Conservation (phyloP, 2,329 filamentous ascomycete genomes). For the Nannizzia gypsea region DNA sequence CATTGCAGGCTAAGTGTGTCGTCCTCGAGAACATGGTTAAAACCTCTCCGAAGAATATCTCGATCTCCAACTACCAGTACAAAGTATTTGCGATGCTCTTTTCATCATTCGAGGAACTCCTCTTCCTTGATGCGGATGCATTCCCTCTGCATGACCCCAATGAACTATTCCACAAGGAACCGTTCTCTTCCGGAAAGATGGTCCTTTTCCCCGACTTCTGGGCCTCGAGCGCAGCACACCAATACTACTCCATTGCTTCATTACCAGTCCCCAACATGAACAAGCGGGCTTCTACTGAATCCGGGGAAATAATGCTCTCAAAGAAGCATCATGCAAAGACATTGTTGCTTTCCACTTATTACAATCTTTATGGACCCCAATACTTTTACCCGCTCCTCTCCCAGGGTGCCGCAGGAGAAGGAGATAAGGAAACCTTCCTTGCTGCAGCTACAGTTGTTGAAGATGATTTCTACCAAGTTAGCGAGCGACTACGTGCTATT, state of each 20-base stretch:
- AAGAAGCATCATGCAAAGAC: conserved; percentile 33
- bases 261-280: conserved; percentile 18
- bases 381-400: conserved; percentile 37
- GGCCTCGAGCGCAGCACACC: conserved; percentile 28
- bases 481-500: conserved; percentile 25
- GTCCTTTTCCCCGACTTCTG: conserved; percentile 41
- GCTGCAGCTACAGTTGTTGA: conserved; percentile 33
- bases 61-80: conserved; percentile 36
- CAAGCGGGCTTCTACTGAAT: conserved; percentile 28
- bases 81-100: conserved; percentile 41
- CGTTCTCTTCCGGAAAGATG: conserved; percentile 32
- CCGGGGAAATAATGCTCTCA: conserved; percentile 36
- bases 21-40: conserved; percentile 34
- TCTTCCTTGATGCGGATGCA: conserved; percentile 40
- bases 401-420: conserved; percentile 38
- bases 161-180: conserved; percentile 30
- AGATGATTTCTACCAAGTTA: conserved; percentile 34
- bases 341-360: conserved; percentile 39
- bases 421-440: conserved; percentile 42
- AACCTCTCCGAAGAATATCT: conserved; percentile 18
- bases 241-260: conserved; percentile 31
- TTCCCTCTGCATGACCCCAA: conserved; percentile 36
- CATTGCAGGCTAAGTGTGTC: conserved; percentile 34
- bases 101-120: conserved; percentile 39
- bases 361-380: conserved; percentile 38